Evolutionary conservation across 2,329 filamentous ascomycete species (phyloP), one percentile per base, ranked within the genome.

Genomic region (Colletotrichum coccodes): DNA sequence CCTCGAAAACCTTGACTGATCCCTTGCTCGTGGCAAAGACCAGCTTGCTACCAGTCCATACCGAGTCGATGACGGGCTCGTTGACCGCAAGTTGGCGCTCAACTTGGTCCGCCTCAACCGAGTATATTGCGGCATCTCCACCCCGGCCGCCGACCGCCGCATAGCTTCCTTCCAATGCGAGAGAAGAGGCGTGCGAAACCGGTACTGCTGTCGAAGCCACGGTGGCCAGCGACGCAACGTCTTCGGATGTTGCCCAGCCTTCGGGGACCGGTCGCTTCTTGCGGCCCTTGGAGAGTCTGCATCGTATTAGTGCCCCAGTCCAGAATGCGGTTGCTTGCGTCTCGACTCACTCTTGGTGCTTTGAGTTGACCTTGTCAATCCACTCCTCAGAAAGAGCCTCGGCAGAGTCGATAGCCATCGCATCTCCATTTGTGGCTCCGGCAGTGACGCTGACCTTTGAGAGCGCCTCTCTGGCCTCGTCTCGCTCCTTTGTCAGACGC

Each of bases 381-480:
- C 98, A 83, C 16, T 87, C 87, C 50, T 92, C 90, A 3, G 95
- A 90, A 36, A 99, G 84, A 28, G 88, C 89, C 74, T 94, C 90
- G 61, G 87, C 90, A 28, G 78, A 82, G 78, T 99, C 96, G 21
- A 99, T 91, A 73, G 96, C 93, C 96, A 99, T 99, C 21, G 92
- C 91, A 79, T 98, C 96, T 32, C 91, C 93, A 74, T 89, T 87
- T 12, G 81, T 82, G 3, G 82, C 81, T 64, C 81, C 80, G 64
- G 82, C 82, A 30, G 90, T 90, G 50, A 98, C 90, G 2, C 93
- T 93, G 16, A 98, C 88, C 78, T 93, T 94, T 40, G 94, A 94
- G 59, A 99, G 84, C 16, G 96, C 94, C 80, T 96, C 92, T 72
- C 95, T 88, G 52, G 96, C 95, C 80, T 98, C 95, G 75, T 99